phyloP scores from a whole-genome alignment of 371 early-diverging fungal species.

The Conidiobolus incongruus region DNA sequence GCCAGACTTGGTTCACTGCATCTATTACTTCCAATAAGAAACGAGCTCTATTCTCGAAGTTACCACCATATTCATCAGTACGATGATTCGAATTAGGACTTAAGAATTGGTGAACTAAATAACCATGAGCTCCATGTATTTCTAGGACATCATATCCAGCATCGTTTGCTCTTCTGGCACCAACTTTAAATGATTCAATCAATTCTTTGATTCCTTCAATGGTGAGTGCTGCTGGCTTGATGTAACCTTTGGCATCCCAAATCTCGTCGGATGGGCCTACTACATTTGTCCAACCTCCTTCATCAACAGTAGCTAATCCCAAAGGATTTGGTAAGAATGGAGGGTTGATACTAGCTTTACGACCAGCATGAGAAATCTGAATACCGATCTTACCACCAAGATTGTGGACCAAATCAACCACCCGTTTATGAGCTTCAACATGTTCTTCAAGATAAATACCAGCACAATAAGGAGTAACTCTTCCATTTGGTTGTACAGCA shows the following conservation, averaged over 20 bases:
- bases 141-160: conserved; percentile 71
- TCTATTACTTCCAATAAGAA: conserved; percentile 32
- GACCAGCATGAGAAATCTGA: conserved; percentile 65
- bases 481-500: conserved; percentile 42
- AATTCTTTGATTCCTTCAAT: conserved; percentile 31
- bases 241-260: conserved; percentile 17
- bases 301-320: conserved; percentile 7
- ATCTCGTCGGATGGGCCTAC: conserved; percentile 38
- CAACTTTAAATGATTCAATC: conserved; percentile 35
- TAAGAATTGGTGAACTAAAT: conserved; percentile 51
- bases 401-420: conserved; percentile 35
- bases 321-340: neutral
- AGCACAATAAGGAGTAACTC: conserved; percentile 47
- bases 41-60: conserved; percentile 50
- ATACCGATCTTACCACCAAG: conserved; percentile 37
- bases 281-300: conserved; percentile 63
- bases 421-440: conserved; percentile 23
- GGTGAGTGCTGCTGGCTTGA: conserved; percentile 29
- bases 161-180: conserved; percentile 40
- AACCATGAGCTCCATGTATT: conserved; percentile 56
- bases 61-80: conserved; percentile 63
- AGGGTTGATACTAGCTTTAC: conserved; percentile 17
- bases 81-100: conserved; percentile 60
- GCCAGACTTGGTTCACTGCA: conserved; percentile 49
- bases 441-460: conserved; percentile 68